phyloP scores from a whole-genome alignment of 345 rosid species.

The Lagerstroemia speciosa region DNA sequence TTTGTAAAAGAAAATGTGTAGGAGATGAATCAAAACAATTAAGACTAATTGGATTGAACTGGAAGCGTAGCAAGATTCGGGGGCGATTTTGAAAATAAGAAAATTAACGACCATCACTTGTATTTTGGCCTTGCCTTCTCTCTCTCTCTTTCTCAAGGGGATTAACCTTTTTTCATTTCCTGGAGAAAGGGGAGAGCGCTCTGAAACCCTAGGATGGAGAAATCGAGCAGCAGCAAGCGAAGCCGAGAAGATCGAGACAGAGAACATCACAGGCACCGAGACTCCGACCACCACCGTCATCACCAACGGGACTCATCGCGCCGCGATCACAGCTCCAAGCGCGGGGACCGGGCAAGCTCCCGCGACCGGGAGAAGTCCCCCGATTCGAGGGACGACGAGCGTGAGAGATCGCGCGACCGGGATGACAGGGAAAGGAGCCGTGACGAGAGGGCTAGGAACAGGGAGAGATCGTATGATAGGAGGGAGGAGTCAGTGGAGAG shows the following conservation, averaged over 20 bases:
- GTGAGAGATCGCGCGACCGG: constrained; percentile 29
- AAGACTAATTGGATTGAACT: too few relatives aligned
- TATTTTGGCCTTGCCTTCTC: too few relatives aligned
- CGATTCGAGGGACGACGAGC: constrained; percentile 16
- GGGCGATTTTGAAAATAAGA: too few relatives aligned
- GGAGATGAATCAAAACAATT: too few relatives aligned
- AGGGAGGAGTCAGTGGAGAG: constrained; percentile 17
- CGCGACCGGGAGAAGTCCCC: constrained; percentile 27
- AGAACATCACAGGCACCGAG: constrained; percentile 32
- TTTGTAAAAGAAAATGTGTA: too few relatives aligned
- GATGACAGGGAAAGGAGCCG: constrained; percentile 23
- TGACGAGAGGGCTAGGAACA: not conserved
- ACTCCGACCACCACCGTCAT: constrained; percentile 24
- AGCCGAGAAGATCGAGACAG: constrained; percentile 22
- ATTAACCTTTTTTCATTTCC: not conserved
- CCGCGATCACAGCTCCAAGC: constrained; percentile 19
- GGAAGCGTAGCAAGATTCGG: too few relatives aligned
- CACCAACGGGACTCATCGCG: not conserved
- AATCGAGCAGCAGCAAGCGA: constrained; percentile 2
- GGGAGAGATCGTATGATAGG: constrained; percentile 7
- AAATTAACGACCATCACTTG: too few relatives aligned
- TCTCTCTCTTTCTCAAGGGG: too few relatives aligned
- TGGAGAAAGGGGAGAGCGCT: not conserved
- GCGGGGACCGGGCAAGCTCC: constrained; percentile 29
- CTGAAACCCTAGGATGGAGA: constrained; percentile 4